These are phyloP conservation scores for Calendula officinalis DNA, from an alignment of 129 eudicot genomes.

Conservation along the genomic window DNA sequence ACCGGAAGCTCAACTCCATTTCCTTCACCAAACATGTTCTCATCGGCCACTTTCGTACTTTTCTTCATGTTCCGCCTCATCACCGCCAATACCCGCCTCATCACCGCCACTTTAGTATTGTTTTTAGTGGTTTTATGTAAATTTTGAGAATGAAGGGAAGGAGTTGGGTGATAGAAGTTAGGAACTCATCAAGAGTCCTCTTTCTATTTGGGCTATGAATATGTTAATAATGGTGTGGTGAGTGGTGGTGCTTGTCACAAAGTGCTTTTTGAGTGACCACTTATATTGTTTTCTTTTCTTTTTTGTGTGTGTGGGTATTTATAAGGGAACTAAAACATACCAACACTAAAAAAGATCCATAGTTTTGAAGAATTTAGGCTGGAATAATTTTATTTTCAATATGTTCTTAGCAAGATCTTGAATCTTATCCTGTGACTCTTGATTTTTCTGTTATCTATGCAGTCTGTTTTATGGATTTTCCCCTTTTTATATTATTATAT, in stretches of 20 bases:
- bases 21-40: conserved; percentile 49
- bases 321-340: conserved; percentile 22
- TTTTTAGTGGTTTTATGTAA: conserved; percentile 22
- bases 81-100: conserved; percentile 37
- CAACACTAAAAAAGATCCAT: conserved; percentile 7
- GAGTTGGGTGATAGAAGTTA: conserved; percentile 21
- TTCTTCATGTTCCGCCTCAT: conserved; percentile 47
- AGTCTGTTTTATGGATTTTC: conserved; percentile 21
- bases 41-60: conserved; percentile 67
- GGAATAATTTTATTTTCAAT: conserved; percentile 11
- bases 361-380: conserved; percentile 13
- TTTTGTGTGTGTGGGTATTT: conserved; percentile 36
- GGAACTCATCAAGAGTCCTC: conserved; percentile 3
- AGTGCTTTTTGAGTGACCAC: conserved; percentile 36
- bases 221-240: conserved; percentile 38
- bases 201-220: conserved; percentile 27
- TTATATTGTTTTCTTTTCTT: conserved; percentile 10
- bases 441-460: not conserved
- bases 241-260: conserved; percentile 54
- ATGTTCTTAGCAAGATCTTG: conserved; percentile 15
- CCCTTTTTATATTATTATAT: not conserved
- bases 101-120: conserved; percentile 8
- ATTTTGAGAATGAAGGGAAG: conserved; percentile 25
- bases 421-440: conserved; percentile 12
- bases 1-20: conserved; percentile 39